phyloP scores from a whole-genome alignment of 106 monocot genomes.

The Narthecium ossifragum region DNA sequence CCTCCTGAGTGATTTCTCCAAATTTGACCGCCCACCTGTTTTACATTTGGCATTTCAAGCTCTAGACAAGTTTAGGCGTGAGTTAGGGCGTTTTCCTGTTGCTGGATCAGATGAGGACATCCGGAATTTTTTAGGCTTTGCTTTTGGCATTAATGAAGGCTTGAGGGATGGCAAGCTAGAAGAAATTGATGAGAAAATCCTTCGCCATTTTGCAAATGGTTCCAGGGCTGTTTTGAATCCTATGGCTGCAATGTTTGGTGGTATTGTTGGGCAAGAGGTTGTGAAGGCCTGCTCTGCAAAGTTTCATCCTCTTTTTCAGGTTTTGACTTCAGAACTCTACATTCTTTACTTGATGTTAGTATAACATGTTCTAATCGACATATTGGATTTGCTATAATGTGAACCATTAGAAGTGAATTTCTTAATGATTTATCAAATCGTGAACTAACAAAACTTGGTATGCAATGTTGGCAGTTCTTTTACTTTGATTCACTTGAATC shows the following conservation, averaged over 20 bases:
- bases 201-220: conserved; percentile 65
- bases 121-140: conserved; percentile 38
- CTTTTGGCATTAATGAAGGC: conserved; percentile 46
- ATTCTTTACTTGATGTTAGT: neutral
- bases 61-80: conserved; percentile 71
- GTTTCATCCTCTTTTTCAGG: conserved; percentile 93
- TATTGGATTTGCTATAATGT: too few species aligned
- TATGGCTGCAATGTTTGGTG: conserved; percentile 97
- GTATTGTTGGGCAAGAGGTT: conserved; percentile 93
- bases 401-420: too few species aligned
- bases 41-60: conserved; percentile 90
- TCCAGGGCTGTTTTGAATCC: conserved; percentile 85
- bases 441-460: too few species aligned
- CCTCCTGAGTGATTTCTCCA: conserved; percentile 87
- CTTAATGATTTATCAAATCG: too few species aligned
- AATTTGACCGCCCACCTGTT: conserved; percentile 59
- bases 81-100: conserved; percentile 56
- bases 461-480: conserved; percentile 83
- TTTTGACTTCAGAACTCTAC: conserved; percentile 13
- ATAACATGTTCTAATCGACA: too few species aligned
- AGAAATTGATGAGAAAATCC: conserved; percentile 50
- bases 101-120: conserved; percentile 72
- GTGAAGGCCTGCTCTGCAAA: conserved; percentile 97
- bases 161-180: conserved; percentile 39
- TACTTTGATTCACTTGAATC: conserved; percentile 98